These are phyloP conservation scores for Microthlaspi erraticum DNA, from an alignment of 345 rosid genomes.

Conservation along the genomic window DNA sequence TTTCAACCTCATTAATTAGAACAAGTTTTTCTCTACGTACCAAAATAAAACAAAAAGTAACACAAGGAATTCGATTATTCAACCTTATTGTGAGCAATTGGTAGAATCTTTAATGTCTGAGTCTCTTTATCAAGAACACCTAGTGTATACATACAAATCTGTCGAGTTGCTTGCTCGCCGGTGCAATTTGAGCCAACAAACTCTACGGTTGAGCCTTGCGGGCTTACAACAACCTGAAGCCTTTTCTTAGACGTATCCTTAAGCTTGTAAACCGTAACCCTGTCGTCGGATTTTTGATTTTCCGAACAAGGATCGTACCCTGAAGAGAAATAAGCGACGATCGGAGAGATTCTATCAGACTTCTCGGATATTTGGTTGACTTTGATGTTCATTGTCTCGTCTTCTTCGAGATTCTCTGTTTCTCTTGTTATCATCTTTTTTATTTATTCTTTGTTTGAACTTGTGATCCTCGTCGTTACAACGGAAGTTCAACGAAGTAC, in stretches of 20 bases:
- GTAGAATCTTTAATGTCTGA: slow-evolving; percentile 64
- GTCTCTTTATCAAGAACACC: slow-evolving; percentile 76
- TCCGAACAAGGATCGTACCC: slow-evolving; percentile 55
- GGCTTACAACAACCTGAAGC: slow-evolving; percentile 75
- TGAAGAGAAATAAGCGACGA: slow-evolving; percentile 80
- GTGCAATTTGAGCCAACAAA: slow-evolving; percentile 71
- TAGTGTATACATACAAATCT: slow-evolving; percentile 64
- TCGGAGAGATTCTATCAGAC: slow-evolving; percentile 57
- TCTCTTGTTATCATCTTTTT: slow-evolving; percentile 20
- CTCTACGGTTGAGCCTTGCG: slow-evolving; percentile 58
- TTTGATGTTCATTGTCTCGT: slow-evolving; percentile 41
- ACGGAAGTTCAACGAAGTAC: not conserved
- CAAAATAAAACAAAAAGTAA: no score
- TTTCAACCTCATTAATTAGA: no score
- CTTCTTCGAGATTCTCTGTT: slow-evolving; percentile 18
- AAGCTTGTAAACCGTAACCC: slow-evolving; percentile 55
- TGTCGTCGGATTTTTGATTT: not conserved
- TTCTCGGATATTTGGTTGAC: slow-evolving; percentile 51
- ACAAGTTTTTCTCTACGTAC: no score
- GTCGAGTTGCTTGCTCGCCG: slow-evolving; percentile 70
- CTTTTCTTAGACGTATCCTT: slow-evolving; percentile 51
- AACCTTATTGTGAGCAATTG: slow-evolving; percentile 85
- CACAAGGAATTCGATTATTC: not conserved
- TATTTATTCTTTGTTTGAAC: slow-evolving; percentile 27
- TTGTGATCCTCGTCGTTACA: slow-evolving; percentile 2